These are phyloP conservation scores for Curvularia verruculosa DNA, from an alignment of 2,329 filamentous ascomycete species.

Conservation along the genomic window DNA sequence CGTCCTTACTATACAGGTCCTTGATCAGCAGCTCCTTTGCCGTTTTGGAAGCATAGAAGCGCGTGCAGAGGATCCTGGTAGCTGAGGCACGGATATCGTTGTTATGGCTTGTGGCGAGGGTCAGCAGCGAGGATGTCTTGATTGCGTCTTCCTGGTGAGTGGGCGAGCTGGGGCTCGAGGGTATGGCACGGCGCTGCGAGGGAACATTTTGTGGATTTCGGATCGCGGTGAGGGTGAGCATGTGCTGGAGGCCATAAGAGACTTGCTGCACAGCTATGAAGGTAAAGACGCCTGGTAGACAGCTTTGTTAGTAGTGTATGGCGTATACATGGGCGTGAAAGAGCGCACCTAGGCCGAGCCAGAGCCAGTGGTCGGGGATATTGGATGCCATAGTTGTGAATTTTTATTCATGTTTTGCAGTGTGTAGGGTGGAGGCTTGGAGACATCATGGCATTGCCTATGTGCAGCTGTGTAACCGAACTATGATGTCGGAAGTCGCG, in stretches of 20 bases:
- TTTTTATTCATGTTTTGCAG: constrained; percentile 19
- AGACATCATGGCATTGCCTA: constrained; percentile 7
- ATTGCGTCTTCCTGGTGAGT: constrained; percentile 68
- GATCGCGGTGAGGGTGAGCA: constrained; percentile 70
- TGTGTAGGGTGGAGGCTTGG: constrained; percentile 1
- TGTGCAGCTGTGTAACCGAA: constrained; percentile 2
- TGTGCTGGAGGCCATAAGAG: constrained; percentile 63
- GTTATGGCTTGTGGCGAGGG: constrained; percentile 52
- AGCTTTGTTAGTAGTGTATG: constrained; percentile 44
- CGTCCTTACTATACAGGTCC: constrained; percentile 34
- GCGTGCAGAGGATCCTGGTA: constrained; percentile 47
- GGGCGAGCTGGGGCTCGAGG: constrained; percentile 63
- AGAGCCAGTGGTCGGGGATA: constrained; percentile 55
- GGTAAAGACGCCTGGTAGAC: constrained; percentile 58
- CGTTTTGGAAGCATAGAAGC: constrained; percentile 34
- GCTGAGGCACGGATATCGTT: constrained; percentile 51
- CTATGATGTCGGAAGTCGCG: constrained; percentile 29
- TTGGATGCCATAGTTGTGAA: constrained; percentile 39
- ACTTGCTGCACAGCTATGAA: constrained; percentile 65
- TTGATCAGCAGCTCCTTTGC: constrained; percentile 30
- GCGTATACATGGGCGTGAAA: constrained; percentile 47
- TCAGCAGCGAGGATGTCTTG: constrained; percentile 48
- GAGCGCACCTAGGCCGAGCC: constrained; percentile 52
- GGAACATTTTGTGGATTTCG: constrained; percentile 65
- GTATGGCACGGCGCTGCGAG: constrained; percentile 31